Evolutionary conservation across 495 filamentous ascomycete genomes (phyloP).

Genomic region (Hypoxylon intermedium): DNA sequence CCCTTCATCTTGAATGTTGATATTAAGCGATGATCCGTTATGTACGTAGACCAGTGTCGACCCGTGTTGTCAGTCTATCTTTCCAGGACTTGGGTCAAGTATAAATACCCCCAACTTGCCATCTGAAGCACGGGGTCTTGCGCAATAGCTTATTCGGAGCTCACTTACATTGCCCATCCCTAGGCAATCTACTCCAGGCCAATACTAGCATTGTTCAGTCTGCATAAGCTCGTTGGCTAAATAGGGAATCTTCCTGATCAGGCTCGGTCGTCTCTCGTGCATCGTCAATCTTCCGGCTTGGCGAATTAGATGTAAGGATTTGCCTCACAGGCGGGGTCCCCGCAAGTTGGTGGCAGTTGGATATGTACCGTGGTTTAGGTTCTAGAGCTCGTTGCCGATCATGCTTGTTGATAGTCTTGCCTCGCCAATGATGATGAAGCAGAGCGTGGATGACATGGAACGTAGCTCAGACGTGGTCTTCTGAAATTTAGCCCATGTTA

Average conservation of each 20-base stretch:
- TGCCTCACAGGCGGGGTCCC: conserved; percentile 25
- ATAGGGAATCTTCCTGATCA: conserved; percentile 34
- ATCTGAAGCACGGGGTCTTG: background rate
- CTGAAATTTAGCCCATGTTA: too few relatives aligned
- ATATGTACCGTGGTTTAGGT: conserved; percentile 5
- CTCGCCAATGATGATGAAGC: background rate
- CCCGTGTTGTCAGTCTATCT: background rate
- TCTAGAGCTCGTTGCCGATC: conserved; percentile 18
- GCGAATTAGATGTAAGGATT: conserved; percentile 30
- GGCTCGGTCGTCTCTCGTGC: conserved; percentile 17
- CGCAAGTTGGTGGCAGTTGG: conserved; percentile 35
- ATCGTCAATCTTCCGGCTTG: conserved; percentile 37
- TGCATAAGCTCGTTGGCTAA: conserved; percentile 37
- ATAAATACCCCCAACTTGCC: conserved; percentile 24
- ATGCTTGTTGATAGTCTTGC: background rate
- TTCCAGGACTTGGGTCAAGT: conserved; percentile 13
- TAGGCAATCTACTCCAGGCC: conserved; percentile 25
- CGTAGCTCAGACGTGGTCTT: too few relatives aligned
- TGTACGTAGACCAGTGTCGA: background rate
- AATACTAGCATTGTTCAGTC: conserved; percentile 16
- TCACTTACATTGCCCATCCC: conserved; percentile 15
- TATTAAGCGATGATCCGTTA: background rate
- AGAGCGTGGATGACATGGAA: too few relatives aligned
- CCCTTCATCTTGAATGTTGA: conserved; percentile 35
- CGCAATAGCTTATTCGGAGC: conserved; percentile 29